Conservation (phyloP, 169 alveolate genomes). For the Plasmodium vivax region DNA sequence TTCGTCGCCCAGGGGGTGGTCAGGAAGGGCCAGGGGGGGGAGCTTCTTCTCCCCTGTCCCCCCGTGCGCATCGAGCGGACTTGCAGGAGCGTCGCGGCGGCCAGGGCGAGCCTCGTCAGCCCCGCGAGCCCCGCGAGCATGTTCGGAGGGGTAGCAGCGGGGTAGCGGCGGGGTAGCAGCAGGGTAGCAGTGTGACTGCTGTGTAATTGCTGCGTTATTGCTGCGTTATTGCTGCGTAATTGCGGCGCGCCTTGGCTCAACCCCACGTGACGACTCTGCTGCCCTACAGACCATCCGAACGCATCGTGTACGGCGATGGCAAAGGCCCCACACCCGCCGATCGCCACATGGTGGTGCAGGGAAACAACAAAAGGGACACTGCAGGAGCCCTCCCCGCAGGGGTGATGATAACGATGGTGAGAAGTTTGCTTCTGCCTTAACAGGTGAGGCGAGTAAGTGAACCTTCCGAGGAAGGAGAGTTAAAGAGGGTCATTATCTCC, state of each 20-base stretch:
- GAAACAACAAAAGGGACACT: neutral
- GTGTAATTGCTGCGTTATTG: neutral
- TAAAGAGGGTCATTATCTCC: neutral
- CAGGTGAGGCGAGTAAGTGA: neutral
- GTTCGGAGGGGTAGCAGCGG: neutral
- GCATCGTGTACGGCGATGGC: neutral
- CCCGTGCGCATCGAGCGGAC: neutral
- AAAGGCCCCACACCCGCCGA: neutral
- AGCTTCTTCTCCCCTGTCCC: neutral
- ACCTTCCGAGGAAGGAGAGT: neutral
- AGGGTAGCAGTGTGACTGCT: too few relatives aligned
- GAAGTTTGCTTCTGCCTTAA: neutral
- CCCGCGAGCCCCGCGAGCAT: neutral
- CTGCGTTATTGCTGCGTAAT: neutral
- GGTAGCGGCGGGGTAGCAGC: neutral
- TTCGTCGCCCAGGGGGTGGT: neutral
- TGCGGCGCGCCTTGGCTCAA: neutral
- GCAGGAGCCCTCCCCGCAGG: neutral
- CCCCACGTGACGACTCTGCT: neutral
- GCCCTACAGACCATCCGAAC: neutral
- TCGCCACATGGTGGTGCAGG: neutral
- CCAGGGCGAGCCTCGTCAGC: neutral
- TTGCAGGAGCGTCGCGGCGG: neutral
- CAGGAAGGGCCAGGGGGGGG: neutral
- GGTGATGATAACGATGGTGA: neutral